These are phyloP conservation scores for Chaetomium sp. DNA, from an alignment of 2,329 filamentous ascomycete species.

Conservation along the genomic window DNA sequence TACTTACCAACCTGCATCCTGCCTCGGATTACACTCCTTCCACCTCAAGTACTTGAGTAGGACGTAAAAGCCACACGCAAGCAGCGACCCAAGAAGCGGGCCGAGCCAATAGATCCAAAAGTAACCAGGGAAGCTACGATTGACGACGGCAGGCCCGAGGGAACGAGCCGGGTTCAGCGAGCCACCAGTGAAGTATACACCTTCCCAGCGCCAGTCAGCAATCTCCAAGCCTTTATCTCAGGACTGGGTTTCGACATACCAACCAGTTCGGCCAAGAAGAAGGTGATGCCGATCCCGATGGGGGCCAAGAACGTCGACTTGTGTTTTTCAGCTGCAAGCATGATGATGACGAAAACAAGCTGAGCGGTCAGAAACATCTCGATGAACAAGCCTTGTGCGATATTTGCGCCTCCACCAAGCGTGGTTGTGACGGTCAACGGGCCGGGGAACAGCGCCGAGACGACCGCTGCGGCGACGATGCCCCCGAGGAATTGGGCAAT, in stretches of 20 bases:
- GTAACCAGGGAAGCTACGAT: constrained; percentile 41
- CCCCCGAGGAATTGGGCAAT: constrained; percentile 55
- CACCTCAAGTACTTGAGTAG: constrained; percentile 32
- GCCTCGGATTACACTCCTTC: constrained; percentile 34
- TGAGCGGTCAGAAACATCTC: constrained; percentile 63
- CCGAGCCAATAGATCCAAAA: constrained; percentile 53
- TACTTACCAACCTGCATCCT: constrained; percentile 30
- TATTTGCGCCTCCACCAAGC: constrained; percentile 48
- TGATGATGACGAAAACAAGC: constrained; percentile 62
- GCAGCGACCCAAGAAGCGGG: constrained; percentile 45
- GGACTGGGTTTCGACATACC: constrained; percentile 35
- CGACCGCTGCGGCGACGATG: constrained; percentile 58
- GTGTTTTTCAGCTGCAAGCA: constrained; percentile 69
- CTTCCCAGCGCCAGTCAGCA: constrained; percentile 26
- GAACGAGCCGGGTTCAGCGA: constrained; percentile 49
- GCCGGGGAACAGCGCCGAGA: constrained; percentile 56
- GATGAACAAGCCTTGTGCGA: constrained; percentile 60
- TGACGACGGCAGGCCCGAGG: constrained; percentile 48
- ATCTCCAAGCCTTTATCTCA: neutral
- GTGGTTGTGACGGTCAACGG: constrained; percentile 51
- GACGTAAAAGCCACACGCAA: constrained; percentile 42
- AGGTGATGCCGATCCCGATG: constrained; percentile 64
- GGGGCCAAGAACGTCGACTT: constrained; percentile 67
- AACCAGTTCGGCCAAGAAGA: constrained; percentile 56
- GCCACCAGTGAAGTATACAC: constrained; percentile 47